A percentile compares a stretch with the other conserved stretches of the same genome.
These are phyloP conservation scores for Porpolomopsis calyptriformis DNA, from an alignment of 768 basidiomycete genomes.

Conservation along the genomic window DNA sequence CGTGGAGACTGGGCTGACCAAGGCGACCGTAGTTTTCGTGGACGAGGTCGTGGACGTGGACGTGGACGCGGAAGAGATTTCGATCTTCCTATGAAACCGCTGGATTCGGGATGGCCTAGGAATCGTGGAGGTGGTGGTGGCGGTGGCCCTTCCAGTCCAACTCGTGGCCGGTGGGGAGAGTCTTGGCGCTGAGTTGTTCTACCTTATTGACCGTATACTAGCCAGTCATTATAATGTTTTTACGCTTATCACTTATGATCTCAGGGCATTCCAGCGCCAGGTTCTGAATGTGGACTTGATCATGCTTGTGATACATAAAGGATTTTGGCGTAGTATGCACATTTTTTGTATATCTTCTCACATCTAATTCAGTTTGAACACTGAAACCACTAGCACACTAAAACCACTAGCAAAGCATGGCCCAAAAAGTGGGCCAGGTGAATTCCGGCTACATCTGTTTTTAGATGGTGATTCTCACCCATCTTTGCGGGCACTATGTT, in stretches of 20 bases:
- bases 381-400: too few relatives aligned
- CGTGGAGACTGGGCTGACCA: slow-evolving; percentile 17
- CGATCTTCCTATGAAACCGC: slow-evolving; percentile 24
- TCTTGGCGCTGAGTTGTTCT: neutral
- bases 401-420: too few relatives aligned
- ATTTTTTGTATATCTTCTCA: too few relatives aligned
- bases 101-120: slow-evolving; percentile 50
- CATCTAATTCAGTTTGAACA: too few relatives aligned
- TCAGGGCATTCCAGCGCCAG: too few relatives aligned
- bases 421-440: too few relatives aligned
- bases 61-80: slow-evolving; percentile 23
- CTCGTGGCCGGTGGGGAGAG: slow-evolving; percentile 12
- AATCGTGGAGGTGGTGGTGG: slow-evolving; percentile 17
- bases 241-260: neutral
- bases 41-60: slow-evolving; percentile 24
- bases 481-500: too few relatives aligned
- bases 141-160: slow-evolving; percentile 14
- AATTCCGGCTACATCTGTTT: too few relatives aligned
- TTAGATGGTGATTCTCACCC: too few relatives aligned
- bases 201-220: neutral
- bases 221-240: neutral
- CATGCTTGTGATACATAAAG: too few relatives aligned
- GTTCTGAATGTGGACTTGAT: too few relatives aligned
- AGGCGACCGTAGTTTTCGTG: slow-evolving; percentile 22
- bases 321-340: too few relatives aligned